Evolutionary conservation across 129 eudicot genomes (phyloP).

Genomic region (Saposhnikovia divaricata): DNA sequence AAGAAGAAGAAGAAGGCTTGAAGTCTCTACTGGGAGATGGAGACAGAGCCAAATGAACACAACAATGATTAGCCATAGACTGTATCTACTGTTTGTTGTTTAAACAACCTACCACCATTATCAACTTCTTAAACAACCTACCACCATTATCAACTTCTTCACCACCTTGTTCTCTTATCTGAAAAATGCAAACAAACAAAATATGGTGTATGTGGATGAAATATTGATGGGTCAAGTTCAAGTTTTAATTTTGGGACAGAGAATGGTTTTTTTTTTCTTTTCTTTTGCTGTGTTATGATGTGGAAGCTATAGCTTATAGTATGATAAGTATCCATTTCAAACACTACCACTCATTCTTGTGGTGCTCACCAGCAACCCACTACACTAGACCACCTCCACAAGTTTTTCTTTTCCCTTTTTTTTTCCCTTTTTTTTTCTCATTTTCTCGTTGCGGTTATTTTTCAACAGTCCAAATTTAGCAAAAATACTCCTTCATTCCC

Average conservation of each 20-base stretch:
- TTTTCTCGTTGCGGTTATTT: too few species aligned
- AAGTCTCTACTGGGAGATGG: slow-evolving; percentile 18
- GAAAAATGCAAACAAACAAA: neutral
- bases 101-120: slow-evolving; percentile 20
- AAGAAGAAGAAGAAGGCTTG: slow-evolving; percentile 31
- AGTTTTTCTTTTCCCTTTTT: neutral
- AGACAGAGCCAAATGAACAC: slow-evolving; percentile 21
- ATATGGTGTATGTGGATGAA: neutral
- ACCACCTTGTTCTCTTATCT: neutral
- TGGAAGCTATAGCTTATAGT: too few species aligned
- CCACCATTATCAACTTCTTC: slow-evolving; percentile 11
- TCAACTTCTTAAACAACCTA: slow-evolving; percentile 12
- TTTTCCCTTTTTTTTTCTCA: too few species aligned
- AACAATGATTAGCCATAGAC: slow-evolving; percentile 58
- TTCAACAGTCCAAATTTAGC: too few species aligned
- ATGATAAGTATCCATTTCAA: slow-evolving; percentile 8
- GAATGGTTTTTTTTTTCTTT: neutral
- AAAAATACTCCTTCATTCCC: too few species aligned
- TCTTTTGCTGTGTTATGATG: neutral
- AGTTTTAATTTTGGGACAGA: neutral
- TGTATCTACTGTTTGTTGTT: slow-evolving; percentile 17
- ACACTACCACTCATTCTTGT: slow-evolving; percentile 27
- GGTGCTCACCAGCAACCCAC: slow-evolving; percentile 3
- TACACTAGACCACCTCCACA: neutral
- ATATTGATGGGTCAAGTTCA: neutral